Evolutionary conservation across 768 basidiomycete genomes (phyloP), one percentile per base, ranked within the genome.

Genomic region (Kwoniella newhampshirensis): DNA sequence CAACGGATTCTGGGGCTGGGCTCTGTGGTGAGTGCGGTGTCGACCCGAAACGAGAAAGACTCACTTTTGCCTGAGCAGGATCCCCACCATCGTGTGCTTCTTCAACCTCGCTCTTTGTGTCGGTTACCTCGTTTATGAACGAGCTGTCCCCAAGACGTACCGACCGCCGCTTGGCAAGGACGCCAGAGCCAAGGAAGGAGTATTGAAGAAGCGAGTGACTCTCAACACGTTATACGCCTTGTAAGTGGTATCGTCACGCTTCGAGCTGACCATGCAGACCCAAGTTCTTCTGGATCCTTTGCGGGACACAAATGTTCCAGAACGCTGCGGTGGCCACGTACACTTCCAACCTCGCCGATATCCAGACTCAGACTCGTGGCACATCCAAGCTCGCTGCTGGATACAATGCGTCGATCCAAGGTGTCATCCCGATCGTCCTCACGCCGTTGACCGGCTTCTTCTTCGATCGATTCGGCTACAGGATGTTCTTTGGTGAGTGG

Each of bases 1-100:
- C 54, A 67, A 68, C 20, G 75, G 75, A 1, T 70, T 61, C 59
- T 76, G 67, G 66, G 69, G 67, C 4, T 76, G 75, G 75, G 63
- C 69, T 3, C 52, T 75, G n/a, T 76, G 75, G 75, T 32, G 32
- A 55, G 62, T 54, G 6, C n/a, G 9, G 9, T 37, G 11, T n/a
- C 36, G n/a, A 36, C 49, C 27, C 11, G 11, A 48, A 11, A 5
- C 11, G 17, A 28, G 11, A 27, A 7, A 7, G 30, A 50, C 28
- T 4, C 48, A 28, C 28, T 13, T 20, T 7, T 21, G 18, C 13
- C 42, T 18, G 25, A 21, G 2, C 37, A 69, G 68, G 64, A 68
- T 76, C 39, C 73, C 73, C 0, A 52, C 70, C 2, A 73, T 74
- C 45, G 43, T 64, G 11, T 67, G 66, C 32, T 71, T 39, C 3